A percentile compares a stretch with the other conserved stretches of the same genome.
Evolutionary conservation across 768 basidiomycete species (phyloP).

Genomic region (Dendrothele bispora): DNA sequence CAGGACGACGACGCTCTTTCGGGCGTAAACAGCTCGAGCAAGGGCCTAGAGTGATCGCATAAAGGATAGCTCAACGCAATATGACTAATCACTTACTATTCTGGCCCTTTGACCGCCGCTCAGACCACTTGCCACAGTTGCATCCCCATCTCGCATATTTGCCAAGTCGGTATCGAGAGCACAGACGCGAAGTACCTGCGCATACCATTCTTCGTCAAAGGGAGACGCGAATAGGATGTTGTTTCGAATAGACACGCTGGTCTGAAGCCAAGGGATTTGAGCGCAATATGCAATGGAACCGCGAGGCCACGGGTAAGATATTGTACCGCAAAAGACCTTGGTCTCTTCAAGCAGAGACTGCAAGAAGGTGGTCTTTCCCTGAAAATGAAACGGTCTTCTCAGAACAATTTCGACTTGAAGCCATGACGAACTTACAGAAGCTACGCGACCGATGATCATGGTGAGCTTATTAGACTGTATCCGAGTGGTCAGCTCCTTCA

Average conservation of each 20-base stretch:
- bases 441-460: conserved; percentile 13
- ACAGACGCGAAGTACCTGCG: conserved; percentile 6
- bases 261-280: conserved; percentile 13
- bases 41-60: conserved; percentile 6
- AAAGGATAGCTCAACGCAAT: not conserved
- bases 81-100: conserved; percentile 5
- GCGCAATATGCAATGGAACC: conserved; percentile 13
- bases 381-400: not conserved
- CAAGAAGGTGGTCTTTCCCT: conserved; percentile 11
- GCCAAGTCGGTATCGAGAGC: conserved; percentile 7
- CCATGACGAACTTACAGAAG: not conserved
- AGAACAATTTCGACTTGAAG: not conserved
- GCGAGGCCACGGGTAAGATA: conserved; percentile 2
- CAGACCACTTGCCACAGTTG: conserved; percentile 5
- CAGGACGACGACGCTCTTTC: conserved; percentile 2
- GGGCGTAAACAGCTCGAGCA: conserved; percentile 11
- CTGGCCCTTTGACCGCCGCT: conserved; percentile 13
- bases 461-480: conserved; percentile 7
- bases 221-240: conserved; percentile 9
- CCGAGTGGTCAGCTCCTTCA: conserved; percentile 2
- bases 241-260: conserved; percentile 11
- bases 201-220: conserved; percentile 11
- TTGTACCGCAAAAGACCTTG: conserved; percentile 2
- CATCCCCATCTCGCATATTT: conserved; percentile 4
- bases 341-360: conserved; percentile 11